Conservation (phyloP, 2,329 filamentous ascomycete species). For the Trichoderma sp. region DNA sequence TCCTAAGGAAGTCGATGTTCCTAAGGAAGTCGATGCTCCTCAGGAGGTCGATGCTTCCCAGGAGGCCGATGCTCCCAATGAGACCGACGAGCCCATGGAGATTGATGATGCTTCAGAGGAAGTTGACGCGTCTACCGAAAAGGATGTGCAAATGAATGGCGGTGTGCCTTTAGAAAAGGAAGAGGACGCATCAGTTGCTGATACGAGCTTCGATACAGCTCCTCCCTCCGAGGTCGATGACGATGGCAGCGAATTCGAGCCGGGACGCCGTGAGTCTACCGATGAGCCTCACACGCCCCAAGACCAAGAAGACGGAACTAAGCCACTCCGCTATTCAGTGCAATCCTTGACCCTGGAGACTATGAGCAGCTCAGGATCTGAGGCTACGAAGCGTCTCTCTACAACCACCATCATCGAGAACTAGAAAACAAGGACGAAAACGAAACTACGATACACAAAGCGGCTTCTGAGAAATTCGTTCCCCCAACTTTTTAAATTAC, state of each 20-base stretch:
- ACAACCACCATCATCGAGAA: conserved; percentile 30
- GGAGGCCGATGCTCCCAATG: not conserved
- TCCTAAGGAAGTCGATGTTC: not conserved
- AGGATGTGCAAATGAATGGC: not conserved
- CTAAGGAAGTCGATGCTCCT: not conserved
- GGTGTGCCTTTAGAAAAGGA: conserved; percentile 4
- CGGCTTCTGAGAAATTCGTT: not conserved
- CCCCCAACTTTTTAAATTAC: conserved; percentile 3
- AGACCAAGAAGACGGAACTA: conserved; percentile 37
- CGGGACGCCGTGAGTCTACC: conserved; percentile 7
- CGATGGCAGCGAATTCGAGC: conserved; percentile 25
- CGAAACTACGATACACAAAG: not conserved
- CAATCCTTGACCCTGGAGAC: conserved; percentile 36
- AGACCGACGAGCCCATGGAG: not conserved
- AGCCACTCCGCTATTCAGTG: conserved; percentile 36
- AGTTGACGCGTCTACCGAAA: not conserved
- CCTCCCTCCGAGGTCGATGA: conserved; percentile 17
- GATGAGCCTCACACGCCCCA: conserved; percentile 40
- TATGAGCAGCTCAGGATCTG: conserved; percentile 24
- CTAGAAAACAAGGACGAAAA: not conserved
- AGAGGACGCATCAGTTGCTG: conserved; percentile 6
- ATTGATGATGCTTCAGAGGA: not conserved
- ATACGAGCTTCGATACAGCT: conserved; percentile 16
- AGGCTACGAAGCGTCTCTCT: conserved; percentile 36
- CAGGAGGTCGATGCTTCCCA: not conserved